A percentile compares a stretch with the other conserved stretches of the same genome.
Conservation (phyloP, 2,329 filamentous ascomycete genomes). For the Cercospora sp. region DNA sequence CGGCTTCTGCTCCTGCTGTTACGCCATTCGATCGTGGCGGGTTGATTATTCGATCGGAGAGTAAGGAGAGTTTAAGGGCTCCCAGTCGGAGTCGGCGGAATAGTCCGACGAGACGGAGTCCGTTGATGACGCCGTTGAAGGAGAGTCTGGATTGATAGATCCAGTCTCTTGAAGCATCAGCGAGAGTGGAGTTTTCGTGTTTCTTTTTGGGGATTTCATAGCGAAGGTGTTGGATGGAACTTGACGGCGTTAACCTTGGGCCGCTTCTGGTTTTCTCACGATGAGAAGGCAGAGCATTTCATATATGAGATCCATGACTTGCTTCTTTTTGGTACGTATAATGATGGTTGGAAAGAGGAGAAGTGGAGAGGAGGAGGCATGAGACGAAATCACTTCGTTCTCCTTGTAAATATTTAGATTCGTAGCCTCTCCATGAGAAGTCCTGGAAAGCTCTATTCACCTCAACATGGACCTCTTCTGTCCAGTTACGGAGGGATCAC, state of each 20-base stretch:
- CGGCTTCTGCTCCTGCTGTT: conserved; percentile 17
- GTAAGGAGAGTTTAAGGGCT: conserved; percentile 71
- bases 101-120: conserved; percentile 52
- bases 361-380: not conserved
- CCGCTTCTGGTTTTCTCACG: not conserved
- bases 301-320: conserved; percentile 3
- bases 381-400: not conserved
- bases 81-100: conserved; percentile 52
- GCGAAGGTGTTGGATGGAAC: conserved; percentile 13
- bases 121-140: conserved; percentile 40
- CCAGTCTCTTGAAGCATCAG: not conserved
- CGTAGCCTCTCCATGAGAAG: not conserved
- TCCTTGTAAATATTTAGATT: conserved; percentile 1
- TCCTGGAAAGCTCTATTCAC: not conserved
- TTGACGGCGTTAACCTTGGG: not conserved
- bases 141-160: conserved; percentile 39
- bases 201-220: not conserved
- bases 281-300: not conserved
- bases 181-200: not conserved
- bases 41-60: conserved; percentile 79
- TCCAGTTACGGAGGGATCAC: not conserved
- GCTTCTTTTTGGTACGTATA: not conserved
- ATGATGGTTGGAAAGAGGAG: not conserved
- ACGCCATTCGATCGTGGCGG: conserved; percentile 64
- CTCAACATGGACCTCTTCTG: not conserved